Conservation (phyloP, 2,329 filamentous ascomycete genomes). For the Pseudogymnoascus sp. region DNA sequence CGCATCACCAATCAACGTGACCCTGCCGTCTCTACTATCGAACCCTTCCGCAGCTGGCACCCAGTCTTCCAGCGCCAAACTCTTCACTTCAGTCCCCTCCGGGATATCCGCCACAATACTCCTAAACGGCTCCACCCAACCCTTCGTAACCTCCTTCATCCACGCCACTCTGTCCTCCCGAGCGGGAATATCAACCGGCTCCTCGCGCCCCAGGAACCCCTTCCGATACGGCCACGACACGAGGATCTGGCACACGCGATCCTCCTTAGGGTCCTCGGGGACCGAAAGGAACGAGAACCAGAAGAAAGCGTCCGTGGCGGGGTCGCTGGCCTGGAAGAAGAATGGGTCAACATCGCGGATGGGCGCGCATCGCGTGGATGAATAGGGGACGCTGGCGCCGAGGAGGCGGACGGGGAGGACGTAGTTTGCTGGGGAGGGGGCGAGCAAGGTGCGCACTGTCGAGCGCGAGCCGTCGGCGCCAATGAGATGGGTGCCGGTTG, state of each 20-base stretch:
- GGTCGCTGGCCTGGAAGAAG: constrained; percentile 47
- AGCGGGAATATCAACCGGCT: constrained; percentile 34
- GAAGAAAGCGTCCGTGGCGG: constrained; percentile 41
- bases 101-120: constrained; percentile 36
- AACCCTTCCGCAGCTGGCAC: constrained; percentile 32
- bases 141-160: constrained; percentile 36
- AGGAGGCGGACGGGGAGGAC: constrained; percentile 42
- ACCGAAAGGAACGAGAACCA: constrained; percentile 43
- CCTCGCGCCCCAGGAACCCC: constrained; percentile 27
- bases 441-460: constrained; percentile 32
- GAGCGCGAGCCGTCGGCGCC: constrained; percentile 45
- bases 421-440: constrained; percentile 27
- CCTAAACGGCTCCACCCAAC: constrained; percentile 44
- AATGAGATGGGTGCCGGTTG: constrained; percentile 37
- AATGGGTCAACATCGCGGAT: constrained; percentile 43
- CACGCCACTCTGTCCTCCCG: constrained; percentile 34
- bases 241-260: constrained; percentile 41
- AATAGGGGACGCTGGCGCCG: constrained; percentile 37
- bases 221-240: constrained; percentile 41
- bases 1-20: constrained; percentile 45
- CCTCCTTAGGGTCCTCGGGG: constrained; percentile 31
- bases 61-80: constrained; percentile 42
- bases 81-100: constrained; percentile 34
- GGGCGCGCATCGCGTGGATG: constrained; percentile 33
- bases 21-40: constrained; percentile 31